Base-by-base conservation (phyloP, 1,139 yeast genomes). In the Zygoascus hellenicus region DNA sequence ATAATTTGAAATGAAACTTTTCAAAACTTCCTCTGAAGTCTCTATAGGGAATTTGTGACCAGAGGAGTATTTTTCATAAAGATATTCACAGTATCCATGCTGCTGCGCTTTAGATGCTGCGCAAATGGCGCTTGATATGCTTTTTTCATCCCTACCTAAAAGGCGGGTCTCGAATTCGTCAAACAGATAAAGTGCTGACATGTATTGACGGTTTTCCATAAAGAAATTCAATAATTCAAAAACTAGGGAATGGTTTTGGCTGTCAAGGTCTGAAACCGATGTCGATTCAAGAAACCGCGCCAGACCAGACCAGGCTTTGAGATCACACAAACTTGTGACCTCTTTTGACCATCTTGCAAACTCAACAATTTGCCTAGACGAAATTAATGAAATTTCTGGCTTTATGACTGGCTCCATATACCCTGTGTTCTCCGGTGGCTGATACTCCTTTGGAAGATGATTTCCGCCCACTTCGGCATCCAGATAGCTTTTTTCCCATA, bases 1-100 rank as follows among this genome's bases (percentile, higher is more conserved):
- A 39, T 54, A 46, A 37, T 49, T 46, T 7, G 48, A 48, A n/a
- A 58, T 41, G 35, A 56, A 58, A 35, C 49, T 50, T 30, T 50
- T 45, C 28, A 58, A 42, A 36, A 56, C 47, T 2, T 50, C 44
- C 34, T 54, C 54, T 40, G 52, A 43, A 2, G 52, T 47, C 9
- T 45, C 32, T 6, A 47, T 22, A n/a, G 50, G 46, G 38, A 46
- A 51, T 17, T 47, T 49, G 10, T 52, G 47, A 13, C 30, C 14
- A n/a, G 51, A 54, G 17, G 45, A 38, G 43, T 58, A 53, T 39
- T 48, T 51, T 39, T 49, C 51, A 38, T 52, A 57, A 11, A 58
- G 50, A 15, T 51, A 43, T 31, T 56, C 60, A 35, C 62, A 57
- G 17, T 46, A 43, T 4, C 45, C 51, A 41, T 47, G 47, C 5